Evolutionary conservation across 305 asterid species (phyloP), one percentile per base, ranked within the genome.

Genomic region (Fraxinus dipetala): DNA sequence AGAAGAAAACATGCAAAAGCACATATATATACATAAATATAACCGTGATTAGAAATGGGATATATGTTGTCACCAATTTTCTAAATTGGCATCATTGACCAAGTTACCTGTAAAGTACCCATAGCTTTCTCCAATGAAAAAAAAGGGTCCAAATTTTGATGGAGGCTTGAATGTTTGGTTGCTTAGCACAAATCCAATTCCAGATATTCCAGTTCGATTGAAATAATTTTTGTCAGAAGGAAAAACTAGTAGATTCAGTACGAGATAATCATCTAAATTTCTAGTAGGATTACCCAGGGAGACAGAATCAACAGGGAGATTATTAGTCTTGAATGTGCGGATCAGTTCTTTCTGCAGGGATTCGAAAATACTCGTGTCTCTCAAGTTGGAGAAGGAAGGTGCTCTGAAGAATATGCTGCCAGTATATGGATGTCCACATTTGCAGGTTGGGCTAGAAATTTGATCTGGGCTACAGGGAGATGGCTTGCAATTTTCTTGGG

Each of bases 151-250:
- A 84, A 94, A 95, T 20, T 2, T 76, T 0, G 0, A 4, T 3
- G 97, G 96, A 0, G 97, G 99, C 89, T 91, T 89, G 91, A 94
- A 94, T 35, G 93, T 91, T 72, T 89, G 99, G 82, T 88, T 92
- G 87, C 96, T 95, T 6, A 93, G 88, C 59, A 84, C 80, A 83
- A 92, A 91, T 5, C 89, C 98, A 10, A 95, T 87, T 45, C 88
- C 72, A 16, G 89, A 75, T 82, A 95, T 84, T 81, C 88, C 99
- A 2, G 92, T 82, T n/a, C 82, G 84, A 48, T 92, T 92, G 81
- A 95, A 95, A 86, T 38, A 51, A 43, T 87, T 85, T 78, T 79
- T 84, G 67, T 84, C 86, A 31, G 90, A 86, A 6, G 99, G 99
- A 79, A 94, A 96, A 65, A 95, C 32, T 73, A 83, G 84, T n/a